These are phyloP conservation scores for Phytophthora lateralis DNA, from an alignment of 352 stramenopile genomes.

Conservation along the genomic window DNA sequence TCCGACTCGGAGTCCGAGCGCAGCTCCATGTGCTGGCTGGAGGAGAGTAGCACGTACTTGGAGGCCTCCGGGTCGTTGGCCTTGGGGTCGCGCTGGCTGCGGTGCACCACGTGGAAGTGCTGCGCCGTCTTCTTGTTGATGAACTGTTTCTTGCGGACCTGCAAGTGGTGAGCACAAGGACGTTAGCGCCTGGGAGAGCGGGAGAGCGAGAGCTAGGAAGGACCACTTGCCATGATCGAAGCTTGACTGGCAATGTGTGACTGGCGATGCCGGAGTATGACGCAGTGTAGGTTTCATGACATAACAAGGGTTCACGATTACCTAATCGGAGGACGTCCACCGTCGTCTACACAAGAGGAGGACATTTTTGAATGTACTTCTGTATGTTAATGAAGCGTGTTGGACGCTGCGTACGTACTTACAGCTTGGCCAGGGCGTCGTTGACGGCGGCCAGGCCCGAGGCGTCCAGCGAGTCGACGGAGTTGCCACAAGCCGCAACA, in stretches of 20 bases:
- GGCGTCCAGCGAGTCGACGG: conserved; percentile 55
- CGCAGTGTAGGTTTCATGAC: not conserved
- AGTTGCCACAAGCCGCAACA: conserved; percentile 61
- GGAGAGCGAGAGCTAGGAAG: not conserved
- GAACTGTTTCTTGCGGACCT: conserved; percentile 83
- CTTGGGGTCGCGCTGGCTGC: conserved; percentile 81
- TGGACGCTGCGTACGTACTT: not conserved
- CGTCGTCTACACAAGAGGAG: not conserved
- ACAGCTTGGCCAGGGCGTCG: conserved; percentile 54
- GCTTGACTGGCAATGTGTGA: conserved; percentile 7
- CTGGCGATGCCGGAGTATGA: conserved; percentile 1
- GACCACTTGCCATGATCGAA: conserved; percentile 18
- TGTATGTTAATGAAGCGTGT: conserved; percentile 31
- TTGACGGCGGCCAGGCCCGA: conserved; percentile 61
- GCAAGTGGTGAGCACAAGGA: not conserved
- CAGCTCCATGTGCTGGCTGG: conserved; percentile 64
- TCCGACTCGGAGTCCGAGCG: conserved; percentile 57
- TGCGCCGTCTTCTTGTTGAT: conserved; percentile 89
- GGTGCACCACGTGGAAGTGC: conserved; percentile 89
- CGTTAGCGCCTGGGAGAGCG: conserved; percentile 8
- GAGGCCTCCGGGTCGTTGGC: conserved; percentile 83
- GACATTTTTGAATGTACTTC: conserved; percentile 7
- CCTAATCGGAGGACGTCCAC: not conserved
- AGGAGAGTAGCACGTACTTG: conserved; percentile 84
- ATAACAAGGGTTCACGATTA: not conserved